A percentile compares a stretch with the other conserved stretches of the same genome.
These are phyloP conservation scores for Raffaelea arxii DNA, from an alignment of 2,329 filamentous ascomycete species.

Conservation along the genomic window DNA sequence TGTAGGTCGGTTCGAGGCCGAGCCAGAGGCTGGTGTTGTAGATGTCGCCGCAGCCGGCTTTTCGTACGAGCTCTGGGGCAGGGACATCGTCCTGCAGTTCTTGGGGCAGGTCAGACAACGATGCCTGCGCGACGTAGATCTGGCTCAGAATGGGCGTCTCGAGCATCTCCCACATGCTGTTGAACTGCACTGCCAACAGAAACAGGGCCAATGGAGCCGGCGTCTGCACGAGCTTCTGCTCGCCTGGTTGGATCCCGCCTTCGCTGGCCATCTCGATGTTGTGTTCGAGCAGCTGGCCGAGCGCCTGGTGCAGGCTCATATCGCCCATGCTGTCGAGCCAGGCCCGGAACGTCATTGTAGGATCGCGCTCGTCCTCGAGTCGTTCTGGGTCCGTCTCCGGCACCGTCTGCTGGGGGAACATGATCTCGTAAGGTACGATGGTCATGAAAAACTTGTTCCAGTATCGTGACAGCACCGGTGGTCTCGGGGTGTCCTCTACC, in stretches of 20 bases:
- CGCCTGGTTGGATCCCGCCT: slow-evolving; percentile 9
- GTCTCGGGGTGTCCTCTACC: no score
- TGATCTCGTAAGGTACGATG: slow-evolving; percentile 29
- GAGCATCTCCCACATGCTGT: no score
- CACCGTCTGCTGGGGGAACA: slow-evolving; percentile 11
- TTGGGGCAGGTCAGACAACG: slow-evolving; percentile 57
- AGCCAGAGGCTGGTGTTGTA: slow-evolving; percentile 86
- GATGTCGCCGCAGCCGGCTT: slow-evolving; percentile 67
- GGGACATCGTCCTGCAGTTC: slow-evolving; percentile 56
- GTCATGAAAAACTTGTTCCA: slow-evolving; percentile 21
- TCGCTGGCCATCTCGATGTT: no score
- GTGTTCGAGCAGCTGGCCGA: slow-evolving; percentile 10
- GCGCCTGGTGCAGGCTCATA: background rate
- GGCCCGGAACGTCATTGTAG: slow-evolving; percentile 2
- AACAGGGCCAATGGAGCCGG: slow-evolving; percentile 56
- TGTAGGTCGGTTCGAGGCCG: slow-evolving; percentile 76
- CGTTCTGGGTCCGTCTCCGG: no score
- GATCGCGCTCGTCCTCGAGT: background rate
- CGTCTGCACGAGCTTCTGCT: slow-evolving; percentile 41
- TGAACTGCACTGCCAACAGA: slow-evolving; percentile 42
- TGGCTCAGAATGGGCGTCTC: slow-evolving; percentile 19
- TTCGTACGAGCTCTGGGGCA: slow-evolving; percentile 51
- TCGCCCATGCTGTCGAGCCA: slow-evolving; percentile 6
- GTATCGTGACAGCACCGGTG: slow-evolving; percentile 9
- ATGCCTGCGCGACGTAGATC: slow-evolving; percentile 83